Percentiles rank a stretch among this genome's conserved stretches.
Conservation (phyloP, 2,329 filamentous ascomycete species). For the Fusarium compactum region DNA sequence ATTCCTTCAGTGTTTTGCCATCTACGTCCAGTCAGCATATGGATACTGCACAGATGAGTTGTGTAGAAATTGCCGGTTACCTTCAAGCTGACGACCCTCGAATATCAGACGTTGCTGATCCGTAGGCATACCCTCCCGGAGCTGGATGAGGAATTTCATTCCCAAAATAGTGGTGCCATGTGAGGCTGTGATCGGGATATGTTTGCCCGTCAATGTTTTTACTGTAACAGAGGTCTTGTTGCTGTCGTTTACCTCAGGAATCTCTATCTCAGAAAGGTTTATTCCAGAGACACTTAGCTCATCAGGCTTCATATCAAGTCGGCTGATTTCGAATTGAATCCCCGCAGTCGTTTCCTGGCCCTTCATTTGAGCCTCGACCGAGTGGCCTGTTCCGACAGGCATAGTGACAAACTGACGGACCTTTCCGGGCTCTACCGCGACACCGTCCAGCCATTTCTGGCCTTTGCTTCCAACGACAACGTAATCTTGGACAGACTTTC, state of each 20-base stretch:
- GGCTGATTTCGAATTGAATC: constrained; percentile 3
- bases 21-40: not conserved
- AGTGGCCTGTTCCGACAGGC: not conserved
- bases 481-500: not conserved
- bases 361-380: not conserved
- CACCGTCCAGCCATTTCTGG: not conserved
- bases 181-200: too few species aligned
- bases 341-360: not conserved
- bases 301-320: not conserved
- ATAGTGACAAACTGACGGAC: constrained; percentile 8
- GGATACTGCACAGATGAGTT: too few species aligned
- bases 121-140: too few species aligned
- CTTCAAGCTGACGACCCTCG: too few species aligned
- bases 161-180: too few species aligned
- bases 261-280: too few species aligned
- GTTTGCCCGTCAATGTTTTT: too few species aligned
- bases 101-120: too few species aligned
- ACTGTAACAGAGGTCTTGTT: too few species aligned
- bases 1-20: not conserved
- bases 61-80: too few species aligned
- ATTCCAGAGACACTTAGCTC: not conserved
- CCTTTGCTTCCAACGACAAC: not conserved
- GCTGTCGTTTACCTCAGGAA: too few species aligned
- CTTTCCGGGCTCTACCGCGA: accelerated
- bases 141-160: too few species aligned